Evolutionary conservation across 139 green algal genomes (phyloP).

Genomic region (Mesostigma viride): DNA sequence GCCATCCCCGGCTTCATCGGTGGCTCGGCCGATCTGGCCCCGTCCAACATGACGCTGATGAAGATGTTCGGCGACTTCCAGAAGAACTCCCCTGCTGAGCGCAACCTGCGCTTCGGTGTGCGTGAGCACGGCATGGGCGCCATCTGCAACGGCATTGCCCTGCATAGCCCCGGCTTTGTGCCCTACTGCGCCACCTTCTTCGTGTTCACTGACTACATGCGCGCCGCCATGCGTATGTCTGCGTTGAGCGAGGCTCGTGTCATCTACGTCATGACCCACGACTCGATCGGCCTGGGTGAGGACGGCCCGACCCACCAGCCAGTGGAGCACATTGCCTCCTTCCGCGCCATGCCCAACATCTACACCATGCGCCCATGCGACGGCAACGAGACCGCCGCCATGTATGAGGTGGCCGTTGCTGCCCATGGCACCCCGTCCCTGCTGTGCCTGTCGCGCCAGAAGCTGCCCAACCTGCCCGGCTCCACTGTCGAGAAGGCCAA

Average conservation of each 20-base stretch:
- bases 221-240: slow-evolving; percentile 84
- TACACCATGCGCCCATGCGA: slow-evolving; percentile 83
- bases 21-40: slow-evolving; percentile 90
- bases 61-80: slow-evolving; percentile 98
- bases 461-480: slow-evolving; percentile 81
- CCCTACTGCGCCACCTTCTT: slow-evolving; percentile 99
- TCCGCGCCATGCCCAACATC: slow-evolving; percentile 98
- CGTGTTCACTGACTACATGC: slow-evolving; percentile 99
- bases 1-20: slow-evolving; percentile 86
- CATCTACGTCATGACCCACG: slow-evolving; percentile 97
- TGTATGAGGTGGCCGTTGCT: slow-evolving; percentile 73
- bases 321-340: slow-evolving; percentile 95
- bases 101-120: slow-evolving; percentile 96
- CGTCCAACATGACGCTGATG: slow-evolving; percentile 98
- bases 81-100: slow-evolving; percentile 78
- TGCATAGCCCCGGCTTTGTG: slow-evolving; percentile 80
- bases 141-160: slow-evolving; percentile 88
- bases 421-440: slow-evolving; percentile 61
- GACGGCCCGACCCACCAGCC: slow-evolving; percentile 96
- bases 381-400: slow-evolving; percentile 88
- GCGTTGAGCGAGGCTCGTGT: slow-evolving; percentile 77
- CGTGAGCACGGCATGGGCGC: slow-evolving; percentile 97
- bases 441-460: slow-evolving; percentile 90
- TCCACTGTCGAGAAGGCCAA: slow-evolving; percentile 59
- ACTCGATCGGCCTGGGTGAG: slow-evolving; percentile 98